These are phyloP conservation scores for Ogataea saltuana DNA, from an alignment of 805 yeast species.

Conservation along the genomic window DNA sequence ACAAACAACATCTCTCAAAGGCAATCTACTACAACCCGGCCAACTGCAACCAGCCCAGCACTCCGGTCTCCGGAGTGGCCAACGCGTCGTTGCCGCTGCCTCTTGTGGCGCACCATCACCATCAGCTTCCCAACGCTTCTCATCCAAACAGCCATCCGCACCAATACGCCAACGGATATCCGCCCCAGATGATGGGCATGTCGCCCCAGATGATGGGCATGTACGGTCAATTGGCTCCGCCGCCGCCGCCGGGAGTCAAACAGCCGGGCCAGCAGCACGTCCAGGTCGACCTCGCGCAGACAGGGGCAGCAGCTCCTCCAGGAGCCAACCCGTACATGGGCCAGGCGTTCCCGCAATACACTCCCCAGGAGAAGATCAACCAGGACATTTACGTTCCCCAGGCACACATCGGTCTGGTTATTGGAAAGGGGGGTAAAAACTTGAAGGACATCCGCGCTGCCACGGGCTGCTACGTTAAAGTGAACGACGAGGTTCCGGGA, in stretches of 20 bases:
- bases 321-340: constrained; percentile 1
- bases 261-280: constrained; percentile 15
- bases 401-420: constrained; percentile 77
- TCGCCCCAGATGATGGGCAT: constrained; percentile 30
- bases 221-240: constrained; percentile 24
- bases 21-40: constrained; percentile 62
- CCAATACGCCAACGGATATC: constrained; percentile 16
- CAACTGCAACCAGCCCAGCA: constrained; percentile 34
- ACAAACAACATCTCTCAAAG: constrained; percentile 58
- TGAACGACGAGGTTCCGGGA: constrained; percentile 59
- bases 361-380: constrained; percentile 49
- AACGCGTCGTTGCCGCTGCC: constrained; percentile 3
- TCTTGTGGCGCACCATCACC: background rate
- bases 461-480: constrained; percentile 74
- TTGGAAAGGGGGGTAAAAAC: constrained; percentile 84
- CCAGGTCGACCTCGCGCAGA: constrained; percentile 15
- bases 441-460: constrained; percentile 74
- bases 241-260: constrained; percentile 11
- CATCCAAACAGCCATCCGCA: constrained; percentile 4
- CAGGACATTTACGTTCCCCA: constrained; percentile 78
- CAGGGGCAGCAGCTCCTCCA: too few species aligned
- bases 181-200: constrained; percentile 30
- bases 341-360: background rate
- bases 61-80: constrained; percentile 24
- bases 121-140: constrained; percentile 1